Percentiles rank a stretch among this genome's conserved stretches.
Conservation (phyloP, 495 filamentous ascomycete species). For the Monascus purpureus region DNA sequence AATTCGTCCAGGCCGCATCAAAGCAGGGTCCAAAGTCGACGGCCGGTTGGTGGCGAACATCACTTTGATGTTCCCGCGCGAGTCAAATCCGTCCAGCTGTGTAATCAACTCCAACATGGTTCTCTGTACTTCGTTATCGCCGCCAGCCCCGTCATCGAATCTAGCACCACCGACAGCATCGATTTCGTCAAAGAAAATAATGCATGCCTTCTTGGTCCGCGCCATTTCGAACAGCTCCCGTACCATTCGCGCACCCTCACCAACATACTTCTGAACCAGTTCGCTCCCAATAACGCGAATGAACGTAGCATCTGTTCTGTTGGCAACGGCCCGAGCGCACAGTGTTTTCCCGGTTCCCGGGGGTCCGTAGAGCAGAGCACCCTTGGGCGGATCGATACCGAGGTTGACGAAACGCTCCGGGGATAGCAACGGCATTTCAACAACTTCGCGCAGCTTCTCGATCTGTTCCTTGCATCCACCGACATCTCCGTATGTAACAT, state of each 20-base stretch:
- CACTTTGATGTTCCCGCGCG: constrained; percentile 97
- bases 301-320: constrained; percentile 95
- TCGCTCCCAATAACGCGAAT: constrained; percentile 97
- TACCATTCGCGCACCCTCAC: constrained; percentile 95
- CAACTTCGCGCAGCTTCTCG: constrained; percentile 95
- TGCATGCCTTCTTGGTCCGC: constrained; percentile 97
- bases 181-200: constrained; percentile 99
- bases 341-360: constrained; percentile 97
- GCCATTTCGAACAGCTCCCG: constrained; percentile 99
- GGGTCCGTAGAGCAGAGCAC: constrained; percentile 89
- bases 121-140: constrained; percentile 98
- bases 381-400: constrained; percentile 97
- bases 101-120: constrained; percentile 99
- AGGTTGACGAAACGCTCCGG: constrained; percentile 95
- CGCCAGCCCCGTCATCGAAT: constrained; percentile 94
- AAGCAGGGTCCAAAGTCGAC: constrained; percentile 85
- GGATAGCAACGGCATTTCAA: constrained; percentile 93
- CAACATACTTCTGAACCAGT: constrained; percentile 96
- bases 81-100: constrained; percentile 94
- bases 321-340: constrained; percentile 91
- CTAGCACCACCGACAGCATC: constrained; percentile 96
- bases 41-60: constrained; percentile 99
- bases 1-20: constrained; percentile 96
- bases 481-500: constrained; percentile 97
- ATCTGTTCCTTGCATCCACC: constrained; percentile 99